Percentiles rank a stretch among this genome's conserved stretches.
These are phyloP conservation scores for Solanum megistacrolobum DNA, from an alignment of 257 asterid genomes.

Conservation along the genomic window DNA sequence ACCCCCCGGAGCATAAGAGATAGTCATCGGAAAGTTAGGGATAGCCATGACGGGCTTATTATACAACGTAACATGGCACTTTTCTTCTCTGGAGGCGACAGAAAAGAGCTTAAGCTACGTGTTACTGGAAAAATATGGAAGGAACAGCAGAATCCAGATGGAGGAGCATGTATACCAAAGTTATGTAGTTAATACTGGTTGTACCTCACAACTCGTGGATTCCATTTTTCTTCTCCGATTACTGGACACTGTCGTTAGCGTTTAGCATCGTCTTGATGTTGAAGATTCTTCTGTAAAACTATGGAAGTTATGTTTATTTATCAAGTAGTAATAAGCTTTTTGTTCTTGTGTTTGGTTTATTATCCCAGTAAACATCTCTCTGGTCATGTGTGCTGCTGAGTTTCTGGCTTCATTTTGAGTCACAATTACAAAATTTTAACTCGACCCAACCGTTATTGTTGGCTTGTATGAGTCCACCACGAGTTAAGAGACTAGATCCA, in stretches of 20 bases:
- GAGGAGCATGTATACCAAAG: conserved; percentile 38
- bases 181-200: conserved; percentile 11
- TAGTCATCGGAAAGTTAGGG: conserved; percentile 48
- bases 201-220: not conserved
- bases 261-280: not conserved
- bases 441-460: no score
- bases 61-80: not conserved
- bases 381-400: not conserved
- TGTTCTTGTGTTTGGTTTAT: not conserved
- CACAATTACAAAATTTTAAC: not conserved
- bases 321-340: not conserved
- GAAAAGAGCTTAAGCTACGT: not conserved
- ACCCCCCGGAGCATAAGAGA: conserved; percentile 49
- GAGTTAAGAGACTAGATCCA: not conserved
- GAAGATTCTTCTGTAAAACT: not conserved
- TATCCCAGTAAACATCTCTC: not conserved
- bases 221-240: not conserved
- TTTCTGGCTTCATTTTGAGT: not conserved
- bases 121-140: not conserved
- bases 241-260: not conserved
- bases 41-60: conserved; percentile 16
- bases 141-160: not conserved
- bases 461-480: not conserved
- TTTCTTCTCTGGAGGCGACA: not conserved
- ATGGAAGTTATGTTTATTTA: not conserved